Evolutionary conservation across 192 early-diverging fungal genomes (phyloP).

Genomic region (Coemansia sp.): DNA sequence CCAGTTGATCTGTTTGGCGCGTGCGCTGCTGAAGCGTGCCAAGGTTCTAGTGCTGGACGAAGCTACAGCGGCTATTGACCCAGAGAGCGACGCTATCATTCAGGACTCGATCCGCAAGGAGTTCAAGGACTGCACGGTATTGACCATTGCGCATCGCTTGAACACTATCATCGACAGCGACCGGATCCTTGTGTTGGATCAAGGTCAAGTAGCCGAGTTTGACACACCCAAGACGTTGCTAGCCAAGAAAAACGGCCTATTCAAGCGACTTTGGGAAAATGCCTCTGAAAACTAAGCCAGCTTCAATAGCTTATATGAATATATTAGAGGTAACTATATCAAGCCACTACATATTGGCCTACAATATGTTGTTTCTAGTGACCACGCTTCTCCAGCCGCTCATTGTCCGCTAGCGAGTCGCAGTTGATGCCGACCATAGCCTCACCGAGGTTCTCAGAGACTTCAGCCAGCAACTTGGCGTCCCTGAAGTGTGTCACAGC

Average conservation of each 20-base stretch:
- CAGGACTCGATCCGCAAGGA: constrained; percentile 74
- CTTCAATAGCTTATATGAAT: neutral
- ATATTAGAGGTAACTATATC: neutral
- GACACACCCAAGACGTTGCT: constrained; percentile 67
- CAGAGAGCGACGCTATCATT: constrained; percentile 65
- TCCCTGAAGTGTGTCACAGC: constrained; percentile 96
- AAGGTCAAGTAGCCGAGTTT: constrained; percentile 70
- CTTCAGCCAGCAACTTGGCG: constrained; percentile 80
- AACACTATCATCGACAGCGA: constrained; percentile 79
- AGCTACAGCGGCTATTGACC: constrained; percentile 74
- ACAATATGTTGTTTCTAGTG: neutral
- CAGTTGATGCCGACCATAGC: constrained; percentile 96
- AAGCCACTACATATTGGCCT: too few species aligned
- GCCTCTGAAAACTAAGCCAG: neutral
- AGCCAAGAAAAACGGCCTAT: constrained; percentile 24
- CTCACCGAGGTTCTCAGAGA: constrained; percentile 92
- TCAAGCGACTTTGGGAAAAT: neutral
- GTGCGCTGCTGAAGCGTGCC: constrained; percentile 75
- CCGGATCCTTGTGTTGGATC: constrained; percentile 75
- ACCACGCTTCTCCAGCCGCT: constrained; percentile 53
- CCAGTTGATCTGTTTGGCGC: constrained; percentile 70
- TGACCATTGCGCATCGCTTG: constrained; percentile 83
- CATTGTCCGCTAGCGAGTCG: constrained; percentile 43
- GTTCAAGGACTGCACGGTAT: constrained; percentile 72
- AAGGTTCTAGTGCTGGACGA: constrained; percentile 80